Evolutionary conservation across 129 eudicot genomes (phyloP), one percentile per base, ranked within the genome.

Genomic region (Silybum marianum): DNA sequence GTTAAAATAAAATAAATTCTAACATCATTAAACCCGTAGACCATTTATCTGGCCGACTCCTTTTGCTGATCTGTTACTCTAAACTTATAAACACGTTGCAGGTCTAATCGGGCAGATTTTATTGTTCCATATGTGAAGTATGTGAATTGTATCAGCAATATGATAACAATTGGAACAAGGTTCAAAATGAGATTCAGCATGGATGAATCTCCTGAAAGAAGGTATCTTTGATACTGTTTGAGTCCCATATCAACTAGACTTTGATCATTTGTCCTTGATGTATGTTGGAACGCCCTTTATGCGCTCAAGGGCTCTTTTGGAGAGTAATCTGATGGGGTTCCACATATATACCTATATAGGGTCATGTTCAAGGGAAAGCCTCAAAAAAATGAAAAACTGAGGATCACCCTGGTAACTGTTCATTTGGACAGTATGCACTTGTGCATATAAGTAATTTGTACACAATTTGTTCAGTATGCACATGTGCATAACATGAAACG

Each of bases 171-270:
- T 23, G 98, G 98, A 72, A 90, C 93, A 34, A 88, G 97, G 79
- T 93, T 93, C 86, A 91, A 89, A 77, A 91, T 88, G 94, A 88
- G 82, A 72, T 91, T 90, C 66, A 89, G 91, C 81, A 80, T 93
- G 79, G 98, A 93, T 79, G 98, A 91, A 76, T 87, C 94, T 80
- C 93, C 97, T 5, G 97, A 93, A 82, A 88, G 93, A 90, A 91
- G 98, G 98, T 93, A 32, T 74, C 32, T 66, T 46, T 58, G 66
- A 58, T 58, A n/a, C 66, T 6, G 23, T 58, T 58, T 21, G 66
- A n/a, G 66, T 58, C 66, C 23, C 66, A 58, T 6, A 5, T 58
- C 10, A 18, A 22, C 66, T 58, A 58, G 23, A n/a, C 2, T 58
- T 58, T 5, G 23, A 58, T 22, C 60, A 14, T 48, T 14, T 3